These are phyloP conservation scores for Phytophthora foliorum DNA, from an alignment of 352 stramenopile genomes.

Conservation along the genomic window DNA sequence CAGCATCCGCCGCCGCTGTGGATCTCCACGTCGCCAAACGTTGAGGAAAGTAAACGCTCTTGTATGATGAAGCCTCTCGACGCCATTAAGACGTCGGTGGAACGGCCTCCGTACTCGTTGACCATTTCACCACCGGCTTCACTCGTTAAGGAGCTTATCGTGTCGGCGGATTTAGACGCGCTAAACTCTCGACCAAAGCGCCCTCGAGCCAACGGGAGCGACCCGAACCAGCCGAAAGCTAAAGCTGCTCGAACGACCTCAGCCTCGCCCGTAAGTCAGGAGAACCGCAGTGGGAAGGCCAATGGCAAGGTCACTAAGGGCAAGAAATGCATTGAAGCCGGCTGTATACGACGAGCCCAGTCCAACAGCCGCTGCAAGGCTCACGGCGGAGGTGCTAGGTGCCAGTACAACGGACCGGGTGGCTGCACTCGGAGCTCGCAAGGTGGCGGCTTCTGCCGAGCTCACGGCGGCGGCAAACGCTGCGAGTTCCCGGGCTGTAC, in stretches of 20 bases:
- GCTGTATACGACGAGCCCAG: conserved; percentile 72
- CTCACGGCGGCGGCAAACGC: conserved; percentile 84
- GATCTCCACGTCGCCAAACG: conserved; percentile 18
- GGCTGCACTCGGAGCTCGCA: conserved; percentile 80
- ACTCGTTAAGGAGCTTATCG: conserved; percentile 49
- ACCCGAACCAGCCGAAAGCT: conserved; percentile 5
- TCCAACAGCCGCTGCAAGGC: conserved; percentile 90
- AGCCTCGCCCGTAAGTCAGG: conserved; percentile 20
- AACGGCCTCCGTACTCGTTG: conserved; percentile 31
- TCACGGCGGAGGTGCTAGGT: conserved; percentile 76
- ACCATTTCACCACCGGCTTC: conserved; percentile 43
- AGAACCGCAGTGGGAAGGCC: conserved; percentile 29
- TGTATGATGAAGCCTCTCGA: conserved; percentile 21
- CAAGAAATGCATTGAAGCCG: conserved; percentile 78
- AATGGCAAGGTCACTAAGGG: conserved; percentile 54
- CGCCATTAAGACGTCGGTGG: conserved; percentile 24
- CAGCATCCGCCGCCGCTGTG: conserved; percentile 24
- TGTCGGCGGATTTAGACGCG: conserved; percentile 37
- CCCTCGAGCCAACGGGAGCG: not conserved
- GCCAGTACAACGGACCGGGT: conserved; percentile 67
- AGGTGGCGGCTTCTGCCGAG: conserved; percentile 81
- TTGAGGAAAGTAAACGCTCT: not conserved
- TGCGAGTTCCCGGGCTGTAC: conserved; percentile 79
- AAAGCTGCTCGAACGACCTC: conserved; percentile 29
- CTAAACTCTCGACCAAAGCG: conserved; percentile 28